phyloP scores from a whole-genome alignment of 345 rosid genomes.

The Gossypium bickii region DNA sequence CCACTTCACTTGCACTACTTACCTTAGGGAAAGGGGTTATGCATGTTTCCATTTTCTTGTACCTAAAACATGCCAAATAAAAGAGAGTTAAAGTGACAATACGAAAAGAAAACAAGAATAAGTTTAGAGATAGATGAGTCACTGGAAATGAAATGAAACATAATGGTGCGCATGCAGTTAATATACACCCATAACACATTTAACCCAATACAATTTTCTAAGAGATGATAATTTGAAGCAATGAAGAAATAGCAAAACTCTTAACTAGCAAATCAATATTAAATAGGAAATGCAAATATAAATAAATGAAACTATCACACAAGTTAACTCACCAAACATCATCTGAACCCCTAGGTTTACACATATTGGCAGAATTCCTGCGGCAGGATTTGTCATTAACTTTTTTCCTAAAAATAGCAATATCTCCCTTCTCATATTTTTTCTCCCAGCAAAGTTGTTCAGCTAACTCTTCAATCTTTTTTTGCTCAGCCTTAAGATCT shows the following conservation, averaged over 20 bases:
- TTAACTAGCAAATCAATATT: neutral
- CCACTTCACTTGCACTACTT: slow-evolving; percentile 57
- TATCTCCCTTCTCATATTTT: slow-evolving; percentile 93
- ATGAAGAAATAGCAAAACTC: neutral
- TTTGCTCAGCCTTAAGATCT: slow-evolving; percentile 86
- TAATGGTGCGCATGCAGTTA: neutral
- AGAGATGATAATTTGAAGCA: neutral
- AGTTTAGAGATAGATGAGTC: neutral
- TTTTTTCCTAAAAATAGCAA: slow-evolving; percentile 75
- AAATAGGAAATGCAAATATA: neutral
- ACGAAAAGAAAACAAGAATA: neutral
- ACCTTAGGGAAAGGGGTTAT: slow-evolving; percentile 72
- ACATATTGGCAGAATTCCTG: slow-evolving; percentile 42
- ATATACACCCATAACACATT: slow-evolving; percentile 1
- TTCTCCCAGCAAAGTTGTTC: slow-evolving; percentile 96
- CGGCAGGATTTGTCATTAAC: slow-evolving; percentile 57
- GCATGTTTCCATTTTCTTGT: slow-evolving; percentile 70
- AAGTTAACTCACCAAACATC: slow-evolving; percentile 64
- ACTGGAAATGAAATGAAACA: neutral
- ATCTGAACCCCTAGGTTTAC: slow-evolving; percentile 50
- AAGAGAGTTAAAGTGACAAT: slow-evolving; percentile 9
- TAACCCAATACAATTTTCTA: neutral
- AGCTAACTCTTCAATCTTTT: slow-evolving; percentile 69
- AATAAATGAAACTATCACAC: slow-evolving; percentile 1
- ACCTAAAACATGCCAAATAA: slow-evolving; percentile 39